phyloP scores from a whole-genome alignment of 306 rosid genomes.

The Lupinus albus region DNA sequence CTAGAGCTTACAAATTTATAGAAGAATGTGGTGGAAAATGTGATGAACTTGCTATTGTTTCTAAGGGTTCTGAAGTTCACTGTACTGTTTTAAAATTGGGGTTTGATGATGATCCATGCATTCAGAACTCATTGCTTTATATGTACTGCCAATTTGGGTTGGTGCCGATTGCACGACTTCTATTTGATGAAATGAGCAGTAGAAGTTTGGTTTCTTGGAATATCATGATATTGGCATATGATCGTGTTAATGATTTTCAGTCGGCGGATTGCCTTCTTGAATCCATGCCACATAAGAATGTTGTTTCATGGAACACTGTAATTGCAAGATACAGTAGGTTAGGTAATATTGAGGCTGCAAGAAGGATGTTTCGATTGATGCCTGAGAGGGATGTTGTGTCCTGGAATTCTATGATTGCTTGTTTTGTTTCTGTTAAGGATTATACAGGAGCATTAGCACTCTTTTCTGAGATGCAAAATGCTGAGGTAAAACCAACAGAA shows the following conservation, averaged over 20 bases:
- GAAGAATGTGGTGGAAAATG: slow-evolving; percentile 37
- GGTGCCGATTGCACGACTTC: slow-evolving; percentile 45
- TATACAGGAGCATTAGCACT: too few species aligned
- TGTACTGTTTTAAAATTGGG: slow-evolving; percentile 56
- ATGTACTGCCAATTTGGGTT: slow-evolving; percentile 55
- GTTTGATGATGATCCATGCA: slow-evolving; percentile 44
- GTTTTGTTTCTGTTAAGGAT: background rate
- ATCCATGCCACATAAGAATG: slow-evolving; percentile 62
- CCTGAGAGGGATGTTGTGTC: background rate
- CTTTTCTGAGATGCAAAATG: background rate
- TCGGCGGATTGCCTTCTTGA: slow-evolving; percentile 53
- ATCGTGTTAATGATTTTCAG: slow-evolving; percentile 50
- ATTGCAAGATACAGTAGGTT: slow-evolving; percentile 44
- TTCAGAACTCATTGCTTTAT: slow-evolving; percentile 60
- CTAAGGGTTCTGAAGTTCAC: slow-evolving; percentile 70
- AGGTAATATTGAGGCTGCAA: background rate
- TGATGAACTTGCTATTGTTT: slow-evolving; percentile 36
- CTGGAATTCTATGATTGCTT: background rate
- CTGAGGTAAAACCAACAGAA: background rate
- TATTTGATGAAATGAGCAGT: slow-evolving; percentile 62
- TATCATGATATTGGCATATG: slow-evolving; percentile 63
- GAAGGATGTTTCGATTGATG: background rate
- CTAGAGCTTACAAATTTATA: slow-evolving; percentile 48
- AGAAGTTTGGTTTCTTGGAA: slow-evolving; percentile 65
- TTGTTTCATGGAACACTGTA: slow-evolving; percentile 71